Evolutionary conservation across 257 asterid genomes (phyloP), one percentile per base, ranked within the genome.

Genomic region (Plantago elongata): DNA sequence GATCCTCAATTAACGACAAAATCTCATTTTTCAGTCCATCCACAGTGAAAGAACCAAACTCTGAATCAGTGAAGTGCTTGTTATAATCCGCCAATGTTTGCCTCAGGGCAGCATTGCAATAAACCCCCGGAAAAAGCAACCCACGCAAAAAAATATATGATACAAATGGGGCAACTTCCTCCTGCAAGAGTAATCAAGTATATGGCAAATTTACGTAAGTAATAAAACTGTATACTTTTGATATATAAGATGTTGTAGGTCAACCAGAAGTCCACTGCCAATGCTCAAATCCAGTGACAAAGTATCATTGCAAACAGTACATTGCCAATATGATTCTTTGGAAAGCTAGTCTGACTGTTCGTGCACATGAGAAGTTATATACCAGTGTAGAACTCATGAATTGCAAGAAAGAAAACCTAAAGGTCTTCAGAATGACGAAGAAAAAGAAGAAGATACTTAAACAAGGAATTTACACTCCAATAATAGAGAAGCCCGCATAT

Each of bases 11-110:
- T 49, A 84, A 71, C 10, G 94, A 83, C 66, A 84, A 76, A 63
- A 92, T 75, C 74, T 92, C 97, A 70, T 82, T 78, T 81, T 85
- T 92, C 77, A 92, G 85, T 67, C 95, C 96, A 52, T 87, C 86
- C 62, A 75, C 78, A 54, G 94, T 84, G 70, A 84, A 72, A 45
- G 91, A 84, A 51, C 75, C 74, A 64, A 92, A 86, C 66, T 92
- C 99, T 11, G 95, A 77, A 76, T 89, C 91, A 60, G 89, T 81
- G 67, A 78, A 83, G 74, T 73, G 83, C 79, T 78, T 89, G 83
- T 81, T 79, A 75, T 78, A 79, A 63, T 86, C 83, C 66, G 79
- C 88, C 54, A 92, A 77, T n/a, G 99, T 89, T 69, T 76, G 78
- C 71, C 86, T 83, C 56, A 92, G 84, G 72, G 77, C 87, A 61